A percentile compares a stretch with the other conserved stretches of the same genome.
Evolutionary conservation across 2,329 filamentous ascomycete species (phyloP).

Genomic region (Nothopassalora personata): DNA sequence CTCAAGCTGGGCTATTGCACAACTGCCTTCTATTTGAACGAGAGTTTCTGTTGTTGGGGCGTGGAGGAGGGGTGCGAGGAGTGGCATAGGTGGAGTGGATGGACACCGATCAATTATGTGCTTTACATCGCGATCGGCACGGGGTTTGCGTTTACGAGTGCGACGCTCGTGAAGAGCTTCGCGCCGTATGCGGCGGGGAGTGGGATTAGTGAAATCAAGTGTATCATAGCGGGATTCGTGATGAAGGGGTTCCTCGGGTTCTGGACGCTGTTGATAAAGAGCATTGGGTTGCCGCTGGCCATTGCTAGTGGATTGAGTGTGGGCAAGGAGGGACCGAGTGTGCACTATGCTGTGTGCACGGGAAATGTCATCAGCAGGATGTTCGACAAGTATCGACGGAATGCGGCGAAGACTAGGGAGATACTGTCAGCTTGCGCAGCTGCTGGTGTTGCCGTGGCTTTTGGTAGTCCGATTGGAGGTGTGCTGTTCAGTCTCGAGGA

Average conservation of each 20-base stretch:
- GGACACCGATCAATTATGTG: constrained; percentile 74
- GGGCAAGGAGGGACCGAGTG: constrained; percentile 94
- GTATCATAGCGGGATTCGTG: constrained; percentile 96
- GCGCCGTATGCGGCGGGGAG: constrained; percentile 95
- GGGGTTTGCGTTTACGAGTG: constrained; percentile 74
- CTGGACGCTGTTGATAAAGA: constrained; percentile 92
- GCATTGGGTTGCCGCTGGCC: constrained; percentile 78
- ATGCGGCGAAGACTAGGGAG: constrained; percentile 90
- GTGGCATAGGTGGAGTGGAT: constrained; percentile 83
- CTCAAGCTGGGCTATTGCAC: constrained; percentile 94
- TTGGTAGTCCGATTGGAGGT: constrained; percentile 93
- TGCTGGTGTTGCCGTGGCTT: constrained; percentile 91
- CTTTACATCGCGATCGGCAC: constrained; percentile 77
- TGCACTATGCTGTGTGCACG: constrained; percentile 98
- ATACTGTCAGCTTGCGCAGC: constrained; percentile 92
- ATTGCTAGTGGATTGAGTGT: constrained; percentile 93
- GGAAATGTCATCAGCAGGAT: constrained; percentile 92
- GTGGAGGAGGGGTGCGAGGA: constrained; percentile 81
- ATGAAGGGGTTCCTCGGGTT: constrained; percentile 97
- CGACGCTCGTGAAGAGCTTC: constrained; percentile 80
- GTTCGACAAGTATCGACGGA: constrained; percentile 86
- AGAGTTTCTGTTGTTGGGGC: constrained; percentile 97
- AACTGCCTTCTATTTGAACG: constrained; percentile 93
- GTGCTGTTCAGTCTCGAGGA: constrained; percentile 96
- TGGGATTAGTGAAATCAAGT: constrained; percentile 98